Conservation (phyloP, 768 basidiomycete species). For the Leccinum disarticulatum region DNA sequence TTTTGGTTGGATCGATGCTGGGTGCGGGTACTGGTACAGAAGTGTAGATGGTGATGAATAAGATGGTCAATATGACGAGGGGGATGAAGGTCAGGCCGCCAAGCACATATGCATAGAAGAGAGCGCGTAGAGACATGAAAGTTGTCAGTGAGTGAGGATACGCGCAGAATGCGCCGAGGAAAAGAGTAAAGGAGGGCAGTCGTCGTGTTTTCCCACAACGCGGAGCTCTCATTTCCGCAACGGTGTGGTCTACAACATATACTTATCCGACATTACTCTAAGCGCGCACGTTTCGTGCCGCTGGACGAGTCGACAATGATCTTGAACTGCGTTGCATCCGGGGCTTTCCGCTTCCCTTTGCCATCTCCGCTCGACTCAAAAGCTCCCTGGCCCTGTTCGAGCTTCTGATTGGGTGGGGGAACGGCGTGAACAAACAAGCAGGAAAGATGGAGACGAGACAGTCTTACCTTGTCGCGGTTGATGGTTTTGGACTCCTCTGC, state of each 20-base stretch:
- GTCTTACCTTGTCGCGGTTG: too few species aligned
- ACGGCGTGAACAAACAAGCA: too few species aligned
- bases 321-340: too few species aligned
- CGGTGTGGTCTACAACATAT: constrained; percentile 1
- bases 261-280: too few species aligned
- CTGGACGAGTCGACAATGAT: too few species aligned
- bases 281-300: too few species aligned
- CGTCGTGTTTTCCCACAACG: constrained; percentile 15
- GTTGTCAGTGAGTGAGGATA: not conserved
- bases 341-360: too few species aligned
- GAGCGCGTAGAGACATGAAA: constrained; percentile 59
- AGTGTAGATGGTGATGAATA: constrained; percentile 76
- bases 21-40: constrained; percentile 73
- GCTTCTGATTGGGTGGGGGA: too few species aligned
- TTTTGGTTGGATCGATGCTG: constrained; percentile 38
- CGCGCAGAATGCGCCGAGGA: not conserved
- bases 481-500: too few species aligned
- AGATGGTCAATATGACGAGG: constrained; percentile 54
- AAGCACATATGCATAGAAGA: constrained; percentile 83
- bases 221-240: constrained; percentile 14
- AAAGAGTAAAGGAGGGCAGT: not conserved
- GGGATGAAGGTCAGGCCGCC: constrained; percentile 92
- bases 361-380: too few species aligned
- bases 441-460: too few species aligned
- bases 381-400: too few species aligned